phyloP scores from a whole-genome alignment of 2,329 filamentous ascomycete species.

The Cylindrodendrum hubeiense region DNA sequence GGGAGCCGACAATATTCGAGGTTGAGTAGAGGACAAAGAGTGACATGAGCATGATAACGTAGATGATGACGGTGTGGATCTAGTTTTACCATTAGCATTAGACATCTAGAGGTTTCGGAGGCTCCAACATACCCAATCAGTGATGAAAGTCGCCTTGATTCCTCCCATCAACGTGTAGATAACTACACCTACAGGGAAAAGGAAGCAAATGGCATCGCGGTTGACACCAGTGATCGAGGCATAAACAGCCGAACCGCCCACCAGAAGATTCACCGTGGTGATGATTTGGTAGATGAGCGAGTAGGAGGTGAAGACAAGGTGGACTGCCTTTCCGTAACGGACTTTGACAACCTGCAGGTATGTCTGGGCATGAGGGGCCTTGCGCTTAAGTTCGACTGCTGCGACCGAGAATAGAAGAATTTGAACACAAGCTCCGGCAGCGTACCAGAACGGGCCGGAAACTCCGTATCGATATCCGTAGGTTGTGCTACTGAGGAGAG shows the following conservation, averaged over 20 bases:
- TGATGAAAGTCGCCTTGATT: conserved; percentile 24
- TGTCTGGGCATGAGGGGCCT: conserved; percentile 21
- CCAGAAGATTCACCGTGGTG: conserved; percentile 23
- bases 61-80: conserved; percentile 23
- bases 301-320: conserved; percentile 19
- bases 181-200: conserved; percentile 22
- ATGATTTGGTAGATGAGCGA: conserved; percentile 24
- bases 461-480: conserved; percentile 21
- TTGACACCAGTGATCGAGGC: conserved; percentile 26
- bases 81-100: background rate
- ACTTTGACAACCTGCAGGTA: conserved; percentile 20
- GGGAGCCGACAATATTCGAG: conserved; percentile 10
- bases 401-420: conserved; percentile 21
- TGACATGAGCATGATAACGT: conserved; percentile 21
- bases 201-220: conserved; percentile 25
- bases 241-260: conserved; percentile 24
- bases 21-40: conserved; percentile 25
- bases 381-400: conserved; percentile 21
- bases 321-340: conserved; percentile 16
- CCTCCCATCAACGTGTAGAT: conserved; percentile 25
- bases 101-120: background rate
- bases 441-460: conserved; percentile 23
- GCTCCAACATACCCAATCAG: conserved; percentile 14
- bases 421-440: conserved; percentile 21
- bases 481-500: conserved; percentile 17